Evolutionary conservation across 2,329 filamentous ascomycete genomes (phyloP), one percentile per base, ranked within the genome.

Genomic region (Phaeosphaeriaceae sp.): DNA sequence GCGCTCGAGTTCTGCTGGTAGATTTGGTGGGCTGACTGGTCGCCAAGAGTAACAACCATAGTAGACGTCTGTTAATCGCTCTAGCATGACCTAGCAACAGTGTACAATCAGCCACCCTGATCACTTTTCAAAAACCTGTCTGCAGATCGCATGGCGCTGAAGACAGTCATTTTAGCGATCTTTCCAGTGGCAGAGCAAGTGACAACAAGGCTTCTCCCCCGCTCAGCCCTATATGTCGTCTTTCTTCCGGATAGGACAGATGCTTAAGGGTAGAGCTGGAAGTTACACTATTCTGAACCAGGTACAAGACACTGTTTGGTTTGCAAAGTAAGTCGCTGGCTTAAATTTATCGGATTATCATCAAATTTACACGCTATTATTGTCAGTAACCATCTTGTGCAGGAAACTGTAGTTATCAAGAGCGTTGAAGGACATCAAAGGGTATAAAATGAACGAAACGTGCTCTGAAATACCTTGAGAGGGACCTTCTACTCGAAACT

Each of bases 381-480:
- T 45, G 1, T 11, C 7, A 62, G 61, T 47, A 66, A 6, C 13
- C 9, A 62, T 10, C 52, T 60, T 53, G 3, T 44, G 20, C 42
- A 57, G 13, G 33, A 57, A 42, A 51, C 44, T 45, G 62, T 72
- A 6, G 61, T 72, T 21, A 66, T 73, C 36, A 74, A 72, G 46
- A 67, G 65, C 19, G 66, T 70, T n/a, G 25, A 22, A 5, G 56
- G 48, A 46, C 60, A 73, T 52, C 62, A 61, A 24, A 49, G 65
- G 7, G 53, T 75, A 40, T 57, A 68, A 40, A 70, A 72, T 54
- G 69, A 74, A 66, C 48, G 67, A 55, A 48, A 71, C 48, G 52
- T 73, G 13, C 67, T 74, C 52, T 75, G 17, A 63, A 53, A 47
- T 63, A 71, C 51, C 56, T 74, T 22, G 56, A 71, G 27, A 53